Percentiles rank a stretch among this genome's conserved stretches.
Conservation (phyloP, 495 filamentous ascomycete genomes). For the Usnea hakonensis region DNA sequence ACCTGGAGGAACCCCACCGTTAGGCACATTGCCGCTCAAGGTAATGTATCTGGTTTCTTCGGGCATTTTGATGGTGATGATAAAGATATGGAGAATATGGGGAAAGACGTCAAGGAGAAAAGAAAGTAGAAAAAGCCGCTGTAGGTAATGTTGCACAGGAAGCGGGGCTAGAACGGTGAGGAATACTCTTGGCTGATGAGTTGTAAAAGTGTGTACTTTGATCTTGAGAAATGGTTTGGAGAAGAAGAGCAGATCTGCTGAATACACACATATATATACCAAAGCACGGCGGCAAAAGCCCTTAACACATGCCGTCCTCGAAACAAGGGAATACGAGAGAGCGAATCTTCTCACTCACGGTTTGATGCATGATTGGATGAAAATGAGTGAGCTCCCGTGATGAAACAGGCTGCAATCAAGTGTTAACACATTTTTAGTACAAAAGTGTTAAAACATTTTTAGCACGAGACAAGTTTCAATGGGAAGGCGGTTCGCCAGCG, state of each 20-base stretch:
- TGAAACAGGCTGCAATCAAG: not conserved
- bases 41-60: slow-evolving; percentile 14
- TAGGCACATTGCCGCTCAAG: slow-evolving; percentile 16
- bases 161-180: not conserved
- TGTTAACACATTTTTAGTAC: not conserved
- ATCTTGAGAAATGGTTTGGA: not conserved
- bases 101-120: not conserved
- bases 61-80: not conserved
- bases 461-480: no score
- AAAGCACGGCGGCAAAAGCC: not conserved
- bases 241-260: not conserved
- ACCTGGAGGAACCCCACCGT: slow-evolving; percentile 18
- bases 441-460: not conserved
- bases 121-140: not conserved
- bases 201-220: not conserved
- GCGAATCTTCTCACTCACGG: not conserved
- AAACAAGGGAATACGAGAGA: not conserved
- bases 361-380: not conserved
- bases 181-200: not conserved
- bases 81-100: not conserved
- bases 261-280: not conserved
- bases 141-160: not conserved
- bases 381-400: not conserved
- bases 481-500: not conserved
- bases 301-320: not conserved